A percentile compares a stretch with the other conserved stretches of the same genome.
phyloP scores from a whole-genome alignment of 2,329 filamentous ascomycete genomes.

The Calonectria honghensis region DNA sequence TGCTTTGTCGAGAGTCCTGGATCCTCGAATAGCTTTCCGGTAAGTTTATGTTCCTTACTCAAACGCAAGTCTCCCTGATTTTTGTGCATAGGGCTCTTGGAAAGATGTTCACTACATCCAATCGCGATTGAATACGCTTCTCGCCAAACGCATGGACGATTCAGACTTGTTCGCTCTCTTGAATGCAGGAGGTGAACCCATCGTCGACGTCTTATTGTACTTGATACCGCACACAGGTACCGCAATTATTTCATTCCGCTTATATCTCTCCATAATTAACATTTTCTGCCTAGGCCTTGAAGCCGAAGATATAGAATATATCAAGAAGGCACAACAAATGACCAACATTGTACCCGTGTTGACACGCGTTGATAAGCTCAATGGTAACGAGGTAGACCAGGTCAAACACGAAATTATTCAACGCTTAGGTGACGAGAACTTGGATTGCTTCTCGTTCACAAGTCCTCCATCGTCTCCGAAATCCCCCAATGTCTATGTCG shows the following conservation, averaged over 20 bases:
- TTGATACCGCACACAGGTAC: constrained; percentile 81
- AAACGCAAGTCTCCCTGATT: constrained; percentile 60
- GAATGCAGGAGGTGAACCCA: constrained; percentile 86
- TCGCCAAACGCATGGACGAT: constrained; percentile 77
- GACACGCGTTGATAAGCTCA: constrained; percentile 83
- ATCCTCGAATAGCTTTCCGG: constrained; percentile 72
- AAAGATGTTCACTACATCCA: constrained; percentile 83
- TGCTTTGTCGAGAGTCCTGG: constrained; percentile 93
- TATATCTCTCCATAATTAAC: constrained; percentile 23
- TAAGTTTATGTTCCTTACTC: constrained; percentile 53
- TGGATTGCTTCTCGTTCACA: constrained; percentile 81
- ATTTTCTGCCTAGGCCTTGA: constrained; percentile 55
- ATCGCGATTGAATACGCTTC: constrained; percentile 57
- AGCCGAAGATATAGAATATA: constrained; percentile 78
- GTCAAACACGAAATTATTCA: constrained; percentile 77
- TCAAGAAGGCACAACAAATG: constrained; percentile 80
- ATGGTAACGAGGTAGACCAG: constrained; percentile 71
- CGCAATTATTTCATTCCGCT: constrained; percentile 48
- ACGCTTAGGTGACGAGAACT: constrained; percentile 73
- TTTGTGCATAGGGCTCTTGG: constrained; percentile 73
- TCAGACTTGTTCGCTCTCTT: constrained; percentile 85
- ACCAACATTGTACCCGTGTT: constrained; percentile 92
- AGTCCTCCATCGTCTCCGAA: constrained; percentile 53
- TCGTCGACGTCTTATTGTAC: constrained; percentile 91
- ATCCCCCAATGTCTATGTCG: constrained; percentile 76